Conservation (phyloP, 305 asterid genomes). For the Solanum hybrid region DNA sequence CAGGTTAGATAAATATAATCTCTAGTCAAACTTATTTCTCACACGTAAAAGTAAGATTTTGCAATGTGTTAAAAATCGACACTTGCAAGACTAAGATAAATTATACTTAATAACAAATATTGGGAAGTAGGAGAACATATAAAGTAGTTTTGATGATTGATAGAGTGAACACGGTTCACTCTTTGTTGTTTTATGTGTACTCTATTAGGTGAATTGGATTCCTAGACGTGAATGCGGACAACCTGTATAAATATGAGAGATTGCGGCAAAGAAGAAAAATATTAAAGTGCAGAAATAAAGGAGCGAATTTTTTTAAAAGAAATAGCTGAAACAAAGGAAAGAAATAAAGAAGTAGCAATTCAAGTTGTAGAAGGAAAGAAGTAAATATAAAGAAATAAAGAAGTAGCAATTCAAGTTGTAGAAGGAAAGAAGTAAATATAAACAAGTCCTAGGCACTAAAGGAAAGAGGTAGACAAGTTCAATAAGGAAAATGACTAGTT, state of each 20-base stretch:
- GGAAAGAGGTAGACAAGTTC: neutral
- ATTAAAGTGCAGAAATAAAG: neutral
- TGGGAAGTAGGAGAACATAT: neutral
- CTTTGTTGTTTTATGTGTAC: neutral
- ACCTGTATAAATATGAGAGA: neutral
- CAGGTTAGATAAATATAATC: neutral
- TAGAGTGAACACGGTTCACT: too few species aligned
- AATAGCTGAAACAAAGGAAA: neutral
- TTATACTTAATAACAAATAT: too few species aligned
- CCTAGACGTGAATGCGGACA: neutral
- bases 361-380: neutral
- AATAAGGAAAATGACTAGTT: neutral
- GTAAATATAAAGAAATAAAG: neutral
- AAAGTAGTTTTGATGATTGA: neutral
- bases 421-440: neutral
- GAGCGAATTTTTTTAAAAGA: neutral
- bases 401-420: neutral
- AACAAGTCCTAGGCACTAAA: neutral
- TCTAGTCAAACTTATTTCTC: neutral
- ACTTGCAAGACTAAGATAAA: neutral
- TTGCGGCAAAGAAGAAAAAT: neutral
- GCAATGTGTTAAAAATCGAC: neutral
- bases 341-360: too few species aligned
- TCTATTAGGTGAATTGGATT: neutral
- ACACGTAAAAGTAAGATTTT: neutral